Evolutionary conservation across 2,329 filamentous ascomycete genomes (phyloP), one percentile per base, ranked within the genome.

Genomic region (Penicillium carneum): DNA sequence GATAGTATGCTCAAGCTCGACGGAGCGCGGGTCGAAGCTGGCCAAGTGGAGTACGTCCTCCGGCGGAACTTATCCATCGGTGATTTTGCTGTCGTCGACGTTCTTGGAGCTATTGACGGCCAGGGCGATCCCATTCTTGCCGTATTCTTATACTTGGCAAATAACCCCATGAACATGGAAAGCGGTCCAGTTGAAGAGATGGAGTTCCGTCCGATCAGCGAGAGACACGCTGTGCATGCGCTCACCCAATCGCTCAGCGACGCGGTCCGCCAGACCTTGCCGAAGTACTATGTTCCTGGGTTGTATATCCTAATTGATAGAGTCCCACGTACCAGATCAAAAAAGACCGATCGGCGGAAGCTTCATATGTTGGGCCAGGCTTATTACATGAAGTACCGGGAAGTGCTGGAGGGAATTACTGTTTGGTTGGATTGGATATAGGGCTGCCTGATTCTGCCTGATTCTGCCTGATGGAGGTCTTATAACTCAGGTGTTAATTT

Each of bases 1-100:
- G 71, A 73, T 41, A 68, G 69, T 0, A 59, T 72, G 48, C 52
- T 73, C 7, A 73, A 73, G 23, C 61, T 73, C 0, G 61, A 71
- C 29, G 71, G 71, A 0, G 62, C 56, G 0, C 63, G 71, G 1
- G 62, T 73, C 7, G 68, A 73, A 36, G 58, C 66, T 0, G 56
- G 48, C 1, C 67, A 73, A 33, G 70, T 73, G 3, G 71, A 73
- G 45, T 64, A 66, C 39, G 49, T 69, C 0, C 50, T 68, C 1
- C 61, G 67, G 1, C 57, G 46, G 1, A 57, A 53, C 2, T 34
- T 71, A 0, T 54, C 61, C 0, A 46, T 59, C 1, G 61, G 61
- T 1, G 66, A 71, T 41, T 49, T 52, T 0, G 62, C 51, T 14
- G 12, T 71, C 1, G 61, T 70, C 7, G 69, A 71, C 29, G 52